These are phyloP conservation scores for Fusarium sambucinum DNA, from an alignment of 2,329 filamentous ascomycete species.

Conservation along the genomic window DNA sequence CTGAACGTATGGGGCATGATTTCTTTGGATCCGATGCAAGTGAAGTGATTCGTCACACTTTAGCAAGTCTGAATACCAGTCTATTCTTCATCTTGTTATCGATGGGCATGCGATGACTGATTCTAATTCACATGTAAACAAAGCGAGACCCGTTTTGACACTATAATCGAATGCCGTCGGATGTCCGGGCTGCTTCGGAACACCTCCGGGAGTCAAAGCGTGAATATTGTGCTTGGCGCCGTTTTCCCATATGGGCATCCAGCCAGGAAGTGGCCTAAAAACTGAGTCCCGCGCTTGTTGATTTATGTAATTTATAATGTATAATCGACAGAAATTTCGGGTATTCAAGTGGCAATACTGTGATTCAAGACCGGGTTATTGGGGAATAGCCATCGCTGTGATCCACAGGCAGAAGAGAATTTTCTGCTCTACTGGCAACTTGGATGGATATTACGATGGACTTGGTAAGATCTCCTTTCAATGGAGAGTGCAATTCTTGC, in stretches of 20 bases:
- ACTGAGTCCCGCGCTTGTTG: background rate
- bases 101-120: background rate
- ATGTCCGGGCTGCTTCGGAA: constrained; percentile 14
- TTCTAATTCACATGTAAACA: background rate
- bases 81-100: background rate
- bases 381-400: constrained; percentile 2
- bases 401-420: constrained; percentile 6
- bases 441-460: background rate
- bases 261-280: background rate
- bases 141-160: background rate
- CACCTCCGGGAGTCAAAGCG: constrained; percentile 6
- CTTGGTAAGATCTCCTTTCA: background rate
- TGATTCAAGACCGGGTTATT: background rate
- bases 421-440: constrained; percentile 1
- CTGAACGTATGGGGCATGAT: background rate
- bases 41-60: background rate
- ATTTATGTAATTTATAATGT: background rate
- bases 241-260: background rate
- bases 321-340: constrained; percentile 5
- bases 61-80: background rate
- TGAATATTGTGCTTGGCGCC: constrained; percentile 2
- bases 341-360: background rate
- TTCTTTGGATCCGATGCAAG: background rate
- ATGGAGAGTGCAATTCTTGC: background rate
- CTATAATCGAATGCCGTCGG: background rate